phyloP scores from a whole-genome alignment of 108 stramenopile genomes.

The Nitzschia inconspicua region DNA sequence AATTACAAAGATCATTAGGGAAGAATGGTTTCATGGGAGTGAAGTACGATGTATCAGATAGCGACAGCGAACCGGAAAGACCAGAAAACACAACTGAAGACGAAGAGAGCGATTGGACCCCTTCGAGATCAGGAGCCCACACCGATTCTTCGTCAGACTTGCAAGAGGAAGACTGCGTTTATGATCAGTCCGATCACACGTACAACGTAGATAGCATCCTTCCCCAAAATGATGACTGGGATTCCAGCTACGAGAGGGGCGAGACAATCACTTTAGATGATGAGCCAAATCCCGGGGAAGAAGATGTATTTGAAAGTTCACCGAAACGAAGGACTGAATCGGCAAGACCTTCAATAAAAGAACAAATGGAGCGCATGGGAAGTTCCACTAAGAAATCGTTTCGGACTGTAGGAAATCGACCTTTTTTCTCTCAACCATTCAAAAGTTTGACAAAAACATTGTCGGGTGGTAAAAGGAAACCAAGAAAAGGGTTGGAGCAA shows the following conservation, averaged over 20 bases:
- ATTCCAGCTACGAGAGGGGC: background rate
- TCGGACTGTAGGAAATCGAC: constrained; percentile 14
- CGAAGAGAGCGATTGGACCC: background rate
- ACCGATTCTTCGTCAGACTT: too few species aligned
- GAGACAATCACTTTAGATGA: background rate
- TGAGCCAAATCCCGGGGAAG: too few species aligned
- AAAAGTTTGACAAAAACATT: constrained; percentile 5
- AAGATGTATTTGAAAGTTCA: constrained; percentile 5
- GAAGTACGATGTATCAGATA: too few species aligned
- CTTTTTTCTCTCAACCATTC: constrained; percentile 16
- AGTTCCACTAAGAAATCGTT: constrained; percentile 10
- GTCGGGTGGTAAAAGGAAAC: too few species aligned
- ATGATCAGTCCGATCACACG: too few species aligned
- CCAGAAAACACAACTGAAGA: background rate
- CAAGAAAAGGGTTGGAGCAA: too few species aligned
- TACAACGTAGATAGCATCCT: background rate
- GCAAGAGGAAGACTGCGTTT: too few species aligned
- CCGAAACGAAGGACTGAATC: background rate
- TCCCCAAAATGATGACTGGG: background rate
- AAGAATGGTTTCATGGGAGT: too few species aligned
- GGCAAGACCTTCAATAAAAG: background rate
- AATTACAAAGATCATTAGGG: background rate
- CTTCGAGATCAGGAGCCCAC: background rate
- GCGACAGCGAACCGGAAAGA: background rate
- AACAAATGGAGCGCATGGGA: background rate